These are phyloP conservation scores for Russula abietina DNA, from an alignment of 768 basidiomycete species.

Conservation along the genomic window DNA sequence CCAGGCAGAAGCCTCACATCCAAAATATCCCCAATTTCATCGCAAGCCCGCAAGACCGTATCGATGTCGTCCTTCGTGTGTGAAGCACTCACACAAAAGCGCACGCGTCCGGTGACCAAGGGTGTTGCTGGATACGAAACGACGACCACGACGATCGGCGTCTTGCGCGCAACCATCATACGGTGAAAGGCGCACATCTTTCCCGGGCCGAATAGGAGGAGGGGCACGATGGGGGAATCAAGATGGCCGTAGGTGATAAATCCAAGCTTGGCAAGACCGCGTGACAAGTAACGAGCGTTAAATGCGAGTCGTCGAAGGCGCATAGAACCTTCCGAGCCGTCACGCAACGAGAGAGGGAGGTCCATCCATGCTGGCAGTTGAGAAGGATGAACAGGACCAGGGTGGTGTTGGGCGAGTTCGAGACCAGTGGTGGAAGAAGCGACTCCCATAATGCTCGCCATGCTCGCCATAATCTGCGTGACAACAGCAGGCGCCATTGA, in stretches of 20 bases:
- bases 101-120: conserved; percentile 77
- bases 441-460: conserved; percentile 96
- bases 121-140: conserved; percentile 90
- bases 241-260: conserved; percentile 95
- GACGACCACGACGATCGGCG: conserved; percentile 83
- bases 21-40: conserved; percentile 85
- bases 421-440: conserved; percentile 31
- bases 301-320: conserved; percentile 88
- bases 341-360: conserved; percentile 64
- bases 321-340: conserved; percentile 77
- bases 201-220: conserved; percentile 87
- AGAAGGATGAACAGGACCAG: conserved; percentile 61
- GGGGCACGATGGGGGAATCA: conserved; percentile 88
- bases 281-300: conserved; percentile 88
- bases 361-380: conserved; percentile 73
- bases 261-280: conserved; percentile 80
- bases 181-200: conserved; percentile 91
- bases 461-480: conserved; percentile 84
- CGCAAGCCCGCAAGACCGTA: conserved; percentile 73
- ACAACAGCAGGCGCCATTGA: conserved; percentile 86
- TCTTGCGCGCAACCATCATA: conserved; percentile 72
- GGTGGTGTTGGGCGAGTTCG: conserved; percentile 41
- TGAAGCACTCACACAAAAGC: conserved; percentile 90
- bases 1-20: conserved; percentile 77
- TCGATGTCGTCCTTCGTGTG: conserved; percentile 99